These are phyloP conservation scores for Flammula alnicola DNA, from an alignment of 1,284 basidiomycete genomes.

Conservation along the genomic window DNA sequence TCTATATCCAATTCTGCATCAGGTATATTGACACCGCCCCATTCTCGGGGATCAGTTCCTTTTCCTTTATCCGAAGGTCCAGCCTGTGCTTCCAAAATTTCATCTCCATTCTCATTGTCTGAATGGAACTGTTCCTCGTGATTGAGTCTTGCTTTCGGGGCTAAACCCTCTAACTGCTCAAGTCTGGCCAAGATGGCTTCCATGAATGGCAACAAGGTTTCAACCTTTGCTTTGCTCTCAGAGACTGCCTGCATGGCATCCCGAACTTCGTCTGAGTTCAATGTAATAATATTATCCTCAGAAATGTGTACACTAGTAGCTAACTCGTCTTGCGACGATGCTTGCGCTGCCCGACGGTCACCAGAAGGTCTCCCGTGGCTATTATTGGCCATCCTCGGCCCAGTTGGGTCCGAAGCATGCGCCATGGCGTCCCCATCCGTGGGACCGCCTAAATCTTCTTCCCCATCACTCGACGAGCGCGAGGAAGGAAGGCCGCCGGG, in stretches of 20 bases:
- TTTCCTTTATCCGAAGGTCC: slow-evolving; percentile 7
- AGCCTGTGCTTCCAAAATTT: not conserved
- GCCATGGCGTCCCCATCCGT: too few relatives aligned
- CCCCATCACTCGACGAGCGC: not conserved
- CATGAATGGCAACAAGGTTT: not conserved
- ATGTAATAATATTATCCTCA: too few relatives aligned
- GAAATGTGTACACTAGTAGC: too few relatives aligned
- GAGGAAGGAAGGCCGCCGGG: not conserved
- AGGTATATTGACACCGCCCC: slow-evolving; percentile 7
- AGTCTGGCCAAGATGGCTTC: not conserved
- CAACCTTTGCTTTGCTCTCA: not conserved
- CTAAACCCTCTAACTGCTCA: not conserved
- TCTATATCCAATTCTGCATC: slow-evolving; percentile 2
- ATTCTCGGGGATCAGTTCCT: slow-evolving; percentile 10
- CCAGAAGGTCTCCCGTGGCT: not conserved
- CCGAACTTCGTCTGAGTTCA: not conserved
- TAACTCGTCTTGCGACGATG: too few relatives aligned
- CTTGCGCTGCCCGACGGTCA: not conserved
- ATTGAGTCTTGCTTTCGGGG: not conserved
- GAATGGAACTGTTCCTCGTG: too few relatives aligned
- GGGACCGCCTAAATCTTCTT: too few relatives aligned
- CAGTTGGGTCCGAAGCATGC: too few relatives aligned
- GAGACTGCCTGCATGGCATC: not conserved
- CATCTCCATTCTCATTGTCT: too few relatives aligned
- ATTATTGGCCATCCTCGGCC: too few relatives aligned